Evolutionary conservation across 768 basidiomycete species (phyloP).

Genomic region (Dentipellis fragilis): DNA sequence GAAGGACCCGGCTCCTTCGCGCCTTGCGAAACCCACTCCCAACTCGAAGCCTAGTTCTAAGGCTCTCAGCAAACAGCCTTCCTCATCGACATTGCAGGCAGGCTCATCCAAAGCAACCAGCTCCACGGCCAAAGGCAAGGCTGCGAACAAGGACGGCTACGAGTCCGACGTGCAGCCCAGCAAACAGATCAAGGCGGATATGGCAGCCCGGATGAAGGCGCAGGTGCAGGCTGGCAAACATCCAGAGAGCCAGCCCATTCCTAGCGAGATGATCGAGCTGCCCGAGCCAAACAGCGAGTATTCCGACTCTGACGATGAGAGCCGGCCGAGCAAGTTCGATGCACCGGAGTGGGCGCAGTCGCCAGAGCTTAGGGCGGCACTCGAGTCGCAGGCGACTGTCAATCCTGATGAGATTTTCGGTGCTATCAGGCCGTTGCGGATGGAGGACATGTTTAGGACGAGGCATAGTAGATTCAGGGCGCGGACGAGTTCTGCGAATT

Average conservation of each 20-base stretch:
- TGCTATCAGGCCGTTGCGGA: constrained; percentile 69
- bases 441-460: constrained; percentile 89
- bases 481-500: constrained; percentile 90
- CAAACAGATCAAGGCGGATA: constrained; percentile 51
- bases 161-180: constrained; percentile 40
- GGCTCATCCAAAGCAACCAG: constrained; percentile 6
- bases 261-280: constrained; percentile 79
- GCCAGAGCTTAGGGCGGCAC: constrained; percentile 70
- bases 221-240: constrained; percentile 52
- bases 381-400: constrained; percentile 75
- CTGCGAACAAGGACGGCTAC: constrained; percentile 36
- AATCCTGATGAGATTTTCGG: constrained; percentile 93
- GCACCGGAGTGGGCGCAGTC: constrained; percentile 89
- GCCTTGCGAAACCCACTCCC: constrained; percentile 21
- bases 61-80: constrained; percentile 9
- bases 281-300: constrained; percentile 97
- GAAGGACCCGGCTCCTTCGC: constrained; percentile 21
- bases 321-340: constrained; percentile 59
- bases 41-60: constrained; percentile 11
- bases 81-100: constrained; percentile 5
- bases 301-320: constrained; percentile 91
- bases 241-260: constrained; percentile 18
- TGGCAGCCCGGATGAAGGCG: constrained; percentile 63
- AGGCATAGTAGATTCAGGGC: constrained; percentile 77
- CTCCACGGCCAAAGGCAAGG: constrained; percentile 42